A percentile compares a stretch with the other conserved stretches of the same genome.
Conservation (phyloP, 768 basidiomycete species). For the Leccinum subtestaceum region DNA sequence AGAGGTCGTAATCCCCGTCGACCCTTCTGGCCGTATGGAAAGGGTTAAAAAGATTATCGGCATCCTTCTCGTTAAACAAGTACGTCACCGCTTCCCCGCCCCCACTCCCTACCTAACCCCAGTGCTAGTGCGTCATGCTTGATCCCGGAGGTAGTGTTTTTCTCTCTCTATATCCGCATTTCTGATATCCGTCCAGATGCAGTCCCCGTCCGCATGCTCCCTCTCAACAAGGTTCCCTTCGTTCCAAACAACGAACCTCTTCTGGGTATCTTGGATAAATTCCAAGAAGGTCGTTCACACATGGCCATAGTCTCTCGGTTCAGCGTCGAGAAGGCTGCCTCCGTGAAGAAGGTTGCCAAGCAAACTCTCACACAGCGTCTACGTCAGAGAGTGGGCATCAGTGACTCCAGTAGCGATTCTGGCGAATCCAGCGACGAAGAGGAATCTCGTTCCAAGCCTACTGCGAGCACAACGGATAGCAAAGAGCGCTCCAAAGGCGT, state of each 20-base stretch:
- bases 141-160: slow-evolving; percentile 67
- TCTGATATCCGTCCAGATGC: slow-evolving; percentile 51
- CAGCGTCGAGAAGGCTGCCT: slow-evolving; percentile 69
- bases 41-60: slow-evolving; percentile 83
- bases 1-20: slow-evolving; percentile 61
- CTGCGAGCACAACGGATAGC: slow-evolving; percentile 12
- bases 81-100: slow-evolving; percentile 14
- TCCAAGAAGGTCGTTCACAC: slow-evolving; percentile 88
- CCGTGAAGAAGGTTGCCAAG: slow-evolving; percentile 82
- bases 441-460: slow-evolving; percentile 25
- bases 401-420: slow-evolving; percentile 51
- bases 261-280: slow-evolving; percentile 80
- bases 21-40: slow-evolving; percentile 35
- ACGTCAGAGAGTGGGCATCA: slow-evolving; percentile 70
- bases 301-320: slow-evolving; percentile 88
- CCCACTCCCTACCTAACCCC: not conserved
- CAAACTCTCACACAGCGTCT: slow-evolving; percentile 76
- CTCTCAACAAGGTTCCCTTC: slow-evolving; percentile 82
- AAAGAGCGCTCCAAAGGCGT: slow-evolving; percentile 28
- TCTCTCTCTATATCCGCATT: too few species aligned
- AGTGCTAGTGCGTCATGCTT: slow-evolving; percentile 62
- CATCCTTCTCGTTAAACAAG: slow-evolving; percentile 82
- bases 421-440: slow-evolving; percentile 46
- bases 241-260: slow-evolving; percentile 86
- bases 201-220: slow-evolving; percentile 76